phyloP scores from a whole-genome alignment of 2,329 filamentous ascomycete genomes.

The Colletotrichum acutatum region DNA sequence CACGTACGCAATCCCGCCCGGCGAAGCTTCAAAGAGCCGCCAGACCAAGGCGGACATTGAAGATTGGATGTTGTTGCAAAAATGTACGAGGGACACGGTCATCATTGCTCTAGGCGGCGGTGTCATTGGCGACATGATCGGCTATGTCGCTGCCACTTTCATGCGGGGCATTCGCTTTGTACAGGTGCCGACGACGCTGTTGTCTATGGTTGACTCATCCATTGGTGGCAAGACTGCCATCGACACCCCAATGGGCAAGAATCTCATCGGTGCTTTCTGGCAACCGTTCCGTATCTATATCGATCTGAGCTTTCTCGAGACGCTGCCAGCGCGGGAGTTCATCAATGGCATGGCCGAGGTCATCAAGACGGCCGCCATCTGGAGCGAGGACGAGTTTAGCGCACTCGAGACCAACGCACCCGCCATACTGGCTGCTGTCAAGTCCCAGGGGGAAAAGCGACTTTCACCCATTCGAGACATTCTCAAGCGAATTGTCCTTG shows the following conservation, averaged over 20 bases:
- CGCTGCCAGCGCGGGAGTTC: slow-evolving; percentile 89
- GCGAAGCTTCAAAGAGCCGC: slow-evolving; percentile 92
- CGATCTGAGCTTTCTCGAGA: slow-evolving; percentile 91
- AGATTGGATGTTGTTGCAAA: slow-evolving; percentile 93
- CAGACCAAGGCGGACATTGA: slow-evolving; percentile 96
- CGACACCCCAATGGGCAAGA: slow-evolving; percentile 95
- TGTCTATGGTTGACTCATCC: slow-evolving; percentile 98
- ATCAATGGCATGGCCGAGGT: slow-evolving; percentile 99
- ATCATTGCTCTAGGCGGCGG: slow-evolving; percentile 95
- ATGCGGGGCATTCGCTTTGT: slow-evolving; percentile 98
- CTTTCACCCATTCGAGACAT: slow-evolving; percentile 77
- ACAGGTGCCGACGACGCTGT: slow-evolving; percentile 92
- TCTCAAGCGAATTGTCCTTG: slow-evolving; percentile 84
- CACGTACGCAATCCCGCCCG: slow-evolving; percentile 87
- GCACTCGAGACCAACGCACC: slow-evolving; percentile 85
- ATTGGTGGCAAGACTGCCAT: slow-evolving; percentile 99
- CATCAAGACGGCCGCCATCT: slow-evolving; percentile 96
- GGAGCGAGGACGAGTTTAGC: slow-evolving; percentile 88
- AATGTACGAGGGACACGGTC: slow-evolving; percentile 95
- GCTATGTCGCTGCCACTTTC: slow-evolving; percentile 96
- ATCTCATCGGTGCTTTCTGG: slow-evolving; percentile 96
- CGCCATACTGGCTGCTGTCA: slow-evolving; percentile 78
- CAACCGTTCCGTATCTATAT: slow-evolving; percentile 95
- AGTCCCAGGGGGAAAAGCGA: slow-evolving; percentile 61
- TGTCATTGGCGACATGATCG: slow-evolving; percentile 98